Evolutionary conservation across 75 land plant species (phyloP), one percentile per base, ranked within the genome.

Genomic region (Ceratopteris richardii): DNA sequence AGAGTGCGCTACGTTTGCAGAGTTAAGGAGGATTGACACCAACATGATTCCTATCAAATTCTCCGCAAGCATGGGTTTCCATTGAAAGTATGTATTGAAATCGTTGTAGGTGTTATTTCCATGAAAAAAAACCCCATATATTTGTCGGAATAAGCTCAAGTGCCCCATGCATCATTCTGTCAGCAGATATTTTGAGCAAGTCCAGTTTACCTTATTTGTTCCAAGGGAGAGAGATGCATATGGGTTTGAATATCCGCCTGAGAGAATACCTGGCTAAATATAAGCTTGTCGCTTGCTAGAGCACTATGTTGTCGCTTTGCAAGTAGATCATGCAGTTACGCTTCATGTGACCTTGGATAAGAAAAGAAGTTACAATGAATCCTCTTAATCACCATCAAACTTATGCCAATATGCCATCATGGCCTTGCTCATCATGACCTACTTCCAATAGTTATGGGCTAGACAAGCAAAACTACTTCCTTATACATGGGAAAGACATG

Each of bases 141-240:
- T n/a, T n/a, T n/a, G n/a, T n/a, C n/a, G n/a, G n/a, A n/a, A n/a
- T n/a, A n/a, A n/a, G n/a, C n/a, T n/a, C n/a, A n/a, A n/a, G n/a
- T n/a, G n/a, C n/a, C n/a, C n/a, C n/a, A n/a, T n/a, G n/a, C n/a
- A n/a, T n/a, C n/a, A n/a, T n/a, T n/a, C n/a, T n/a, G n/a, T n/a
- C n/a, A n/a, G n/a, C n/a, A n/a, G n/a, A n/a, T n/a, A n/a, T n/a
- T n/a, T n/a, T n/a, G n/a, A n/a, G n/a, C n/a, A n/a, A n/a, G n/a
- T n/a, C n/a, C n/a, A n/a, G n/a, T n/a, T n/a, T 82, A 95, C 99
- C 96, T 95, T 95, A 28, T 90, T 93, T 44, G 99, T 95, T 18
- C 99, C 99, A 61, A 69, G 84, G 54, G 99, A 87, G 54, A 82
- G 78, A 93, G 99, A 61, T 95, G 97, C 2, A 84, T 60, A 57